Base-by-base conservation (phyloP, 805 yeast species). In the Saccharomycopsis capsularis region DNA sequence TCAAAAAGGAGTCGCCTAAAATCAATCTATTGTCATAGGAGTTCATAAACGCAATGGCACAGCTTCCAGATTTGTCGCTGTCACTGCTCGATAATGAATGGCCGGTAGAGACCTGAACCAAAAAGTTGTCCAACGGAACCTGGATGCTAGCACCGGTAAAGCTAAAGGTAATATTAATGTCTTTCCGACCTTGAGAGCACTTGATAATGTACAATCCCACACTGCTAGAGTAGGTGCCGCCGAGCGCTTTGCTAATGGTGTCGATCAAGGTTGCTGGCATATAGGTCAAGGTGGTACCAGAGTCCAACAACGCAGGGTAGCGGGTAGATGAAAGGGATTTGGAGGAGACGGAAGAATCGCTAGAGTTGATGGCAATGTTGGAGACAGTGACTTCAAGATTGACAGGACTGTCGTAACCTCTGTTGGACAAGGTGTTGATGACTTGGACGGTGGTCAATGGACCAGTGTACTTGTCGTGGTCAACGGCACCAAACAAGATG, bases 401-500 rank as follows among this genome's bases (percentile, higher is more conserved):
- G 32, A 76, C 67, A 3, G 81, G 73, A 1, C 56, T 42, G 6
- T 41, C 42, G 57, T 66, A 71, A 16, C 71, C 71, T 19, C 25
- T 40, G 16, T 56, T 25, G 27, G 55, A 56, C 23, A 63, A 57
- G 6, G 73, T 62, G 62, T 79, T 79, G 52, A 77, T 67, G 37
- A 79, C 55, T 24, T 82, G 81, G 5, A 82, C 60, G 1, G 77
- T 64, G 29, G 68, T 61, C 34, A 81, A 60, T 27, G 61, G 54
- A 15, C 88, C 89, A 0, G 63, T 47, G 60, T 76, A 81, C 63
- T 82, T 82, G 35, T 76, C 71, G 51, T 73, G 75, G 58, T 84
- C 91, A 24, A 80, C 73, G 27, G 82, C 93, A 42, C 93, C 91
- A 67, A 85, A 85, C 43, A 84, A 61, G 19, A 84, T 68, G n/a